phyloP scores from a whole-genome alignment of 202 grass and related monocot genomes.

The Zizania palustris region DNA sequence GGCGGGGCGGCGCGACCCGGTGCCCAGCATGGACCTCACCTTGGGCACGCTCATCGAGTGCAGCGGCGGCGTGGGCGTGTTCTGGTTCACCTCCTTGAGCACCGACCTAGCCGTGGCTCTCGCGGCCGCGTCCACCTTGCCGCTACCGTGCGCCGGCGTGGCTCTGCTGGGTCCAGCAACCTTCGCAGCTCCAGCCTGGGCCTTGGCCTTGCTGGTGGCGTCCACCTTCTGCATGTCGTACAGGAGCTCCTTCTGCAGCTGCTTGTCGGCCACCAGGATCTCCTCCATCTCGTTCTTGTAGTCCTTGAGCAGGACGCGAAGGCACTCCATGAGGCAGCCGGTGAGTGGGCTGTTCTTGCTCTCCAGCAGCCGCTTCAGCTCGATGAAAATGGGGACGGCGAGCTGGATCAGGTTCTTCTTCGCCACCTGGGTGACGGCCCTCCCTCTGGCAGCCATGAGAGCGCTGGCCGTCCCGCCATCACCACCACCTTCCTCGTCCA shows the following conservation, averaged over 20 bases:
- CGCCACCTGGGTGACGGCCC: conserved; percentile 79
- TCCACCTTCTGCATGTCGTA: conserved; percentile 90
- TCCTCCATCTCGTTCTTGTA: conserved; percentile 96
- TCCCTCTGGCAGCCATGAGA: conserved; percentile 58
- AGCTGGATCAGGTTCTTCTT: conserved; percentile 97
- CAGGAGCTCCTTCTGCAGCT: conserved; percentile 86
- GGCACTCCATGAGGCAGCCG: conserved; percentile 87
- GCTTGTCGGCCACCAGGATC: conserved; percentile 89
- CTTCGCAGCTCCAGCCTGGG: conserved; percentile 7
- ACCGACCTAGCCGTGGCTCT: conserved; percentile 59
- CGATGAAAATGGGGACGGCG: conserved; percentile 86
- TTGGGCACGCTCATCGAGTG: conserved; percentile 76
- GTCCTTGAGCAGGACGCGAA: conserved; percentile 76
- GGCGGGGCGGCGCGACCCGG: neutral
- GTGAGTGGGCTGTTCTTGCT: conserved; percentile 82
- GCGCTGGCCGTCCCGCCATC: conserved; percentile 43
- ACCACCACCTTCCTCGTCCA: conserved; percentile 66
- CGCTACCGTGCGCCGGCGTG: conserved; percentile 23
- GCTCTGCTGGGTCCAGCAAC: conserved; percentile 46
- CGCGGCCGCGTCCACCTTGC: conserved; percentile 28
- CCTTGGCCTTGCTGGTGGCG: conserved; percentile 43
- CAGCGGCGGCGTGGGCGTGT: conserved; percentile 51
- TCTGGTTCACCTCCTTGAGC: conserved; percentile 73
- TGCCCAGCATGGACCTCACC: conserved; percentile 53
- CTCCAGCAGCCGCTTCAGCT: conserved; percentile 87